Evolutionary conservation across 441 rosid genomes (phyloP).

Genomic region (Syzygium syzygioides): DNA sequence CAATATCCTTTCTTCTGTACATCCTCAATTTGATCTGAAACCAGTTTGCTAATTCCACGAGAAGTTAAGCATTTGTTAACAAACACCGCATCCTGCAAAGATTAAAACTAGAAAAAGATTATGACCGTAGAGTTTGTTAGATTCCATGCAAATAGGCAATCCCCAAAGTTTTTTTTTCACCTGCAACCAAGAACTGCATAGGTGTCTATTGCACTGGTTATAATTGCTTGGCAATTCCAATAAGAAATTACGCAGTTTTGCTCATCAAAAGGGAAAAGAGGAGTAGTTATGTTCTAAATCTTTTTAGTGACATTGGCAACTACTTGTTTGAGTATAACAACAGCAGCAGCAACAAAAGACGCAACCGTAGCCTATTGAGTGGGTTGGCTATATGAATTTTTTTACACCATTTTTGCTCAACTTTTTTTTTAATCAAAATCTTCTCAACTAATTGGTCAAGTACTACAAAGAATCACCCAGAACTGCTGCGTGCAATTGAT

Average conservation of each 20-base stretch:
- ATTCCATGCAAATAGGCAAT: neutral
- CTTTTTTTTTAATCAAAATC: neutral
- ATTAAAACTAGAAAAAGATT: neutral
- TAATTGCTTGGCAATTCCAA: neutral
- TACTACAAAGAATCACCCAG: neutral
- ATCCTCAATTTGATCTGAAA: neutral
- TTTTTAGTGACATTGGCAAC: neutral
- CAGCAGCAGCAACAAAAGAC: neutral
- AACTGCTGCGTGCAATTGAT: neutral
- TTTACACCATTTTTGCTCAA: neutral
- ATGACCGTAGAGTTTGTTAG: neutral
- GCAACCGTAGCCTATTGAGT: neutral
- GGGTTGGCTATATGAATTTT: neutral
- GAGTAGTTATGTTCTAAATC: neutral
- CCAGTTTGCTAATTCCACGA: neutral
- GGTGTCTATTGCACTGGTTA: neutral
- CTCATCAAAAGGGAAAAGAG: neutral
- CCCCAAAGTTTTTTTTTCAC: neutral
- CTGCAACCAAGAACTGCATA: neutral
- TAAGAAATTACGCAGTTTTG: neutral
- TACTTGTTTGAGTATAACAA: neutral
- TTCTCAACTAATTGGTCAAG: neutral
- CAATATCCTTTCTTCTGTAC: neutral
- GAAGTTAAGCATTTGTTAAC: neutral
- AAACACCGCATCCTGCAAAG: neutral